Percentiles rank a stretch among this genome's conserved stretches.
Evolutionary conservation across 2,329 filamentous ascomycete species (phyloP).

Genomic region (Diaporthe nobilis): DNA sequence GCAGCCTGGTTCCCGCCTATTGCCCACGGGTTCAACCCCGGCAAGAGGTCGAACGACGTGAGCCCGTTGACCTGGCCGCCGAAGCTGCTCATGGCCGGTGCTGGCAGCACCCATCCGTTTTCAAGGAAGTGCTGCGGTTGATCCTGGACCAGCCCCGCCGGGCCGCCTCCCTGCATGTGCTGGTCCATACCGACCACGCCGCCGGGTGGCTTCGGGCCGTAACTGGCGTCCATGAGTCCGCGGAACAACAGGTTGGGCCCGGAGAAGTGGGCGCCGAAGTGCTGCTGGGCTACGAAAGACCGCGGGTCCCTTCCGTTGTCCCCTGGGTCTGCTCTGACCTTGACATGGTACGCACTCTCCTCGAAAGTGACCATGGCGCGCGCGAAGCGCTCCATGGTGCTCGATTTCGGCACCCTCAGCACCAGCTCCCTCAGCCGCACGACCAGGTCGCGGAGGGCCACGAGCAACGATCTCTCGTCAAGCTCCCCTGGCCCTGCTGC

Average conservation of each 20-base stretch:
- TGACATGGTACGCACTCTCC: conserved; percentile 31
- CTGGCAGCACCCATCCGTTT: not conserved
- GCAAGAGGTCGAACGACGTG: not conserved
- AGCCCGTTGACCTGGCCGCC: not conserved
- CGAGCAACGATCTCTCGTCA: not conserved
- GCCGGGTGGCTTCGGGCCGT: not conserved
- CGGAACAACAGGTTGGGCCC: conserved; percentile 9
- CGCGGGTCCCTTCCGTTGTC: not conserved
- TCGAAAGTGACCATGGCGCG: conserved; percentile 37
- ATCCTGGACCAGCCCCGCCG: not conserved
- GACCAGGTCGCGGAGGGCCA: not conserved
- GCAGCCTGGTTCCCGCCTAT: not conserved
- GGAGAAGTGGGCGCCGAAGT: not conserved
- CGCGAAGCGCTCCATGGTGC: conserved; percentile 38
- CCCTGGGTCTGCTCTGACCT: not conserved
- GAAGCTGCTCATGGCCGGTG: not conserved
- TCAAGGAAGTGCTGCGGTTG: conserved; percentile 3
- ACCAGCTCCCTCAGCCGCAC: conserved; percentile 28
- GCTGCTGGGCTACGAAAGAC: not conserved
- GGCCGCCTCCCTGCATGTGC: not conserved
- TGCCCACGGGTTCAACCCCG: conserved; percentile 1
- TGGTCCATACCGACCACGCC: not conserved
- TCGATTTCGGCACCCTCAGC: conserved; percentile 8
- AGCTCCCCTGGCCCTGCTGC: not conserved
- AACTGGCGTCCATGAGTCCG: conserved; percentile 16